A percentile compares a stretch with the other conserved stretches of the same genome.
These are phyloP conservation scores for Colletotrichum endophyticum DNA, from an alignment of 2,329 filamentous ascomycete species.

Conservation along the genomic window DNA sequence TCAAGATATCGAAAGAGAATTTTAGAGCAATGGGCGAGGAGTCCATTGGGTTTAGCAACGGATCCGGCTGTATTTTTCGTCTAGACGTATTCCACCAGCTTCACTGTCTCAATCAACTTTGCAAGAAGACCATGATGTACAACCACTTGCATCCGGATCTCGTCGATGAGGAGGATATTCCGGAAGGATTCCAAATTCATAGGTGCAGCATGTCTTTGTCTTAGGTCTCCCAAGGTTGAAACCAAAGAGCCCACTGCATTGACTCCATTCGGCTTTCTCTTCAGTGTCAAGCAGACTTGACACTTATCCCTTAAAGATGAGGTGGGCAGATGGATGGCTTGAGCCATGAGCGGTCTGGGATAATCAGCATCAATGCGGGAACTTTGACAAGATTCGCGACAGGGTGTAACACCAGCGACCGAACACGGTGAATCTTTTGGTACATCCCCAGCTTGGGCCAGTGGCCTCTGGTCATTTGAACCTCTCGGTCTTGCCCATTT, in stretches of 20 bases:
- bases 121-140: not conserved
- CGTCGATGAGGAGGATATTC: not conserved
- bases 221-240: not conserved
- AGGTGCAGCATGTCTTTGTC: not conserved
- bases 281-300: not conserved
- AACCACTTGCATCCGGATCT: not conserved
- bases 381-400: not conserved
- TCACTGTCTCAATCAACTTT: not conserved
- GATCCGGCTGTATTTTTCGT: not conserved
- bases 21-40: not conserved
- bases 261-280: not conserved
- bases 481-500: not conserved
- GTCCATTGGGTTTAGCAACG: not conserved
- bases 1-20: not conserved
- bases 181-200: not conserved
- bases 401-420: not conserved
- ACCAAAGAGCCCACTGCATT: not conserved
- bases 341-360: not conserved
- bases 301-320: no score
- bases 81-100: not conserved
- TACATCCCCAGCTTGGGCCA: not conserved
- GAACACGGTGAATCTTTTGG: not conserved
- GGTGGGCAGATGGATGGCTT: not conserved
- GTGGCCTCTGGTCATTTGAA: not conserved
- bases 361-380: not conserved